Evolutionary conservation across 352 stramenopile genomes (phyloP), one percentile per base, ranked within the genome.

Genomic region (Phytophthora vignae): DNA sequence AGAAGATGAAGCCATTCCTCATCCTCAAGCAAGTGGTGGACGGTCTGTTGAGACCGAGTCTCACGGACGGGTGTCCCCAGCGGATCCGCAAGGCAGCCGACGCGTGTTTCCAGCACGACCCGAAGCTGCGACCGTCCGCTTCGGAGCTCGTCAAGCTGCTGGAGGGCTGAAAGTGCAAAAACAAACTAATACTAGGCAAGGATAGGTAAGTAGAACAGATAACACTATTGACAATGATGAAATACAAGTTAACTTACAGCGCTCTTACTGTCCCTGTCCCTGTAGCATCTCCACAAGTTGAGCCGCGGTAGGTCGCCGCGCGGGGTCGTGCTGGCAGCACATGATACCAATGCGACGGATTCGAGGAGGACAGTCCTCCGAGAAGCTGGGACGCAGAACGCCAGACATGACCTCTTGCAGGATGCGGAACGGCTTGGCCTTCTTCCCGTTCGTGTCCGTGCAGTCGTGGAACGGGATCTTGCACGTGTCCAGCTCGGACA

Each of bases 1-100:
- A 67, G 29, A 71, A 67, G 53, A 70, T 88, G 70, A 82, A 90
- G 54, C 79, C 76, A 2, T 85, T 88, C 60, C 78, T 85, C 61
- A 69, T 86, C 36, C 69, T 86, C 29, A 86, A 82, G 56, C 73
- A 76, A 19, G 72, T 86, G 36, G 77, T 86, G 68, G 74, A 82
- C 27, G 82, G 79, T 11, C 75, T 58, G 2, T 64, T 90, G 48
- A 75, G 78, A 54, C 84, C 84, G 3, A 78, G 59, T 57, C 83
- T 90, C 50, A 73, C 60, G 5, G 60, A 42, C 4, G 53, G 27
- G 33, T 93, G 84, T 60, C 84, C 86, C 11, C 55, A 72, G 7
- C 69, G 67, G 7, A 82, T 90, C 19, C 66, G 44, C 11, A 64
- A 73, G 42, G 72, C 84, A 38, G 80, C 76, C 9, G 72, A 78